Base-by-base conservation (phyloP, 257 asterid genomes). In the Forsythia viridissima region DNA sequence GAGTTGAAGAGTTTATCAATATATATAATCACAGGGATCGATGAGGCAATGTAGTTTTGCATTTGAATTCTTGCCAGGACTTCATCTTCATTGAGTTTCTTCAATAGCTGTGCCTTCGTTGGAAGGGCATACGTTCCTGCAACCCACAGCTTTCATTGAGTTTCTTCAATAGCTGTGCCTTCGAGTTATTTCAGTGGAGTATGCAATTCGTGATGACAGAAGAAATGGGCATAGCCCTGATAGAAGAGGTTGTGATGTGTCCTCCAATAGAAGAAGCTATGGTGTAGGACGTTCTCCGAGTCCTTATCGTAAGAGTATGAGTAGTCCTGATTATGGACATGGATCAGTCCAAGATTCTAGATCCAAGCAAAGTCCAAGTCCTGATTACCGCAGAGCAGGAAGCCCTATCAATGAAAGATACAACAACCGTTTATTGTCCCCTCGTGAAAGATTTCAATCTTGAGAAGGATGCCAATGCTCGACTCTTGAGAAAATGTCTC, bases 281-380 rank as follows among this genome's bases (percentile, higher is more conserved):
- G 96, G 88, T 51, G 93, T 87, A 4, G 88, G 91, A 30, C 94
- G 94, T 61, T 92, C 97, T 3, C 91, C 94, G 24, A 92, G 97
- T 73, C 94, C 97, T 43, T 88, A 89, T 68, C 90, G 88, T 36
- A 85, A 94, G 91, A 89, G 88, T 63, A 89, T 96, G 88, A 97
- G 92, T 69, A 93, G 98, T 87, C 98, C 98, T 78, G 98, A 93
- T 80, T 92, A 93, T 80, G 98, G 98, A 30, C 98, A 83, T 81
- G 97, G 94, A 70, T 79, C 94, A 43, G 78, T 86, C 43, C 97
- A 92, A 69, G 90, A 75, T 78, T 87, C 97, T 18, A 89, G 96
- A 82, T 78, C 85, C 16, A 91, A 82, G 52, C 76, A 86, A 36
- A 88, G 96, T 85, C 83, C 76, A 39, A 89, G 95, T 72, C 96